Evolutionary conservation across 306 rosid genomes (phyloP), one percentile per base, ranked within the genome.

Genomic region (Urtica urens): DNA sequence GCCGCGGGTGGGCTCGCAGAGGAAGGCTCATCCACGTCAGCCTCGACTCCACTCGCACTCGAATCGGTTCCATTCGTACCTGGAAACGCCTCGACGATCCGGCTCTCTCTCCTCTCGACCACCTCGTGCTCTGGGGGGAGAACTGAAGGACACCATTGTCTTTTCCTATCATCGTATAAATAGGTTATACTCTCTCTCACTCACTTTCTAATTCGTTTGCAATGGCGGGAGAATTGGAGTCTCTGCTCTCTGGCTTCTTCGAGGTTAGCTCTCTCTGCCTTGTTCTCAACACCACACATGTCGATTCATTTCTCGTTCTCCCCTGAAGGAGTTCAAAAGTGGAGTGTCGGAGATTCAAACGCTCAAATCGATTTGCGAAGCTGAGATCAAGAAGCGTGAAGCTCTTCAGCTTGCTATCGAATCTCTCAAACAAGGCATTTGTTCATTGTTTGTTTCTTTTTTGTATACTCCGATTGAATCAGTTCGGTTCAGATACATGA

Each of bases 51-150:
- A 66, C 71, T 14, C 84, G 93, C 93, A 72, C 16, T 66, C 88
- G 72, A 12, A 78, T 81, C 13, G 57, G 68, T 71, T 74, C 68
- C 69, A 79, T 88, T 63, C 53, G 51, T 72, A 81, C 97, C 7
- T 90, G 95, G 97, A 90, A 90, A 68, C 82, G 87, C 38, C 84
- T 84, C 3, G 95, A 90, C 20, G 80, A 90, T 23, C 69, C 78
- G 56, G 76, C 72, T 46, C 55, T 84, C 54, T 81, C 72, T 77
- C 84, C 75, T 70, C 64, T 84, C 42, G 87, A 84, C 58, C 90
- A 84, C 58, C 97, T 81, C 64, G 54, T 74, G 45, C 64, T 90
- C 5, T 86, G 93, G 96, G 69, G 66, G 55, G 38, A 5, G 24
- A 39, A 45, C 38, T 23, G 39, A 24, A 22, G 0, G 28, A 45